Evolutionary conservation across 768 basidiomycete genomes (phyloP).

Genomic region (Leccinum truebloodii): DNA sequence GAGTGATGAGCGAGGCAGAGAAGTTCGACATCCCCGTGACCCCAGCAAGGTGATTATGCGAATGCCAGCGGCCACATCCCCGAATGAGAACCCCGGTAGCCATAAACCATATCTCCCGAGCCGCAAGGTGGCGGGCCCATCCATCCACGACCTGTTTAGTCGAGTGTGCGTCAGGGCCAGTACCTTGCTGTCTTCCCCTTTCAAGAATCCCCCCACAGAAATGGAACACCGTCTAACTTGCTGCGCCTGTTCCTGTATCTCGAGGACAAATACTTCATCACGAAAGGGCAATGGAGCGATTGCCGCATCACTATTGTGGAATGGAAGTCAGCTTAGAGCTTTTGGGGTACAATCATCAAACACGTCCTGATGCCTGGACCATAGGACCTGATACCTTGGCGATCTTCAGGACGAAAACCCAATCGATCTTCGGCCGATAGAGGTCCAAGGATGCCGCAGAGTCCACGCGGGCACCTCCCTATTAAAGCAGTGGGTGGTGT

Average conservation of each 20-base stretch:
- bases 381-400: not conserved
- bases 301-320: not conserved
- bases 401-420: not conserved
- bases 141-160: constrained; percentile 7
- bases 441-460: constrained; percentile 1
- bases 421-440: not conserved
- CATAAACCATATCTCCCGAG: constrained; percentile 8
- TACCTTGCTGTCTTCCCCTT: constrained; percentile 1
- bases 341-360: not conserved
- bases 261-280: constrained; percentile 8
- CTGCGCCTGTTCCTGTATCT: not conserved
- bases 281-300: not conserved
- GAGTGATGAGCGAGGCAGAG: constrained; percentile 25
- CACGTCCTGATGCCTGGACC: not conserved
- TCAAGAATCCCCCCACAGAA: constrained; percentile 2
- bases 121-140: constrained; percentile 8
- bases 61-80: constrained; percentile 11
- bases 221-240: not conserved
- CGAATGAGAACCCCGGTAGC: constrained; percentile 11
- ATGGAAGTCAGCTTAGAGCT: constrained; percentile 5
- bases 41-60: constrained; percentile 13
- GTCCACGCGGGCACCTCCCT: not conserved
- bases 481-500: constrained; percentile 8
- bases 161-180: constrained; percentile 7
- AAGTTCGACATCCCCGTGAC: constrained; percentile 19